Conservation (phyloP, 306 rosid genomes). For the Lotus japonicus region DNA sequence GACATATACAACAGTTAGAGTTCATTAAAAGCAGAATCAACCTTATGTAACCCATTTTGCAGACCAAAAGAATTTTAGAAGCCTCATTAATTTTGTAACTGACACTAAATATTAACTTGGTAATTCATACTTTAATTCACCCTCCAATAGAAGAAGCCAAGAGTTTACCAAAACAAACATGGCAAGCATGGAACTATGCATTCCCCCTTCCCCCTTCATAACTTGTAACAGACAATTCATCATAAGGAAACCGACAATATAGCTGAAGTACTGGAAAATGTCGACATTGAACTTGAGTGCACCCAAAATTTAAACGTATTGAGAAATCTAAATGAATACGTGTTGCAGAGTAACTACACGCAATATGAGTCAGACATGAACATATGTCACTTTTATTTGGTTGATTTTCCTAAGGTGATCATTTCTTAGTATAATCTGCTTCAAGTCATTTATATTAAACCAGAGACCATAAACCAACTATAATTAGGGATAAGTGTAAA, state of each 20-base stretch:
- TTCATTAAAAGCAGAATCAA: neutral
- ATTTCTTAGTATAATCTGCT: neutral
- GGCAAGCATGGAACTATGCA: constrained; percentile 1
- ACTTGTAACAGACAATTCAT: neutral
- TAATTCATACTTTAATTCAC: constrained; percentile 9
- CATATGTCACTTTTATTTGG: neutral
- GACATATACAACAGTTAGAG: neutral
- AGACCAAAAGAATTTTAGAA: constrained; percentile 9
- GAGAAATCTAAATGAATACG: constrained; percentile 13
- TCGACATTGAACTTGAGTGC: constrained; percentile 11
- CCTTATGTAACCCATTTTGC: neutral
- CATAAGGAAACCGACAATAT: constrained; percentile 12
- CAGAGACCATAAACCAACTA: constrained; percentile 10
- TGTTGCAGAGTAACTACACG: constrained; percentile 2
- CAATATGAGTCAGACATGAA: constrained; percentile 18
- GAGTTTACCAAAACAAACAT: neutral
- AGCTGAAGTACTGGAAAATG: constrained; percentile 17
- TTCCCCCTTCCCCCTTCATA: neutral
- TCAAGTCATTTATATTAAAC: neutral
- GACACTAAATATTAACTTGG: constrained; percentile 1
- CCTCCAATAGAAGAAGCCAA: neutral
- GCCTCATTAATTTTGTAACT: neutral
- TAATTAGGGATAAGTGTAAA: neutral
- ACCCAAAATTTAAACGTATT: constrained; percentile 4
- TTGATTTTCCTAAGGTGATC: neutral